Base-by-base conservation (phyloP, 805 yeast species). In the Barnettozyma vustinii region DNA sequence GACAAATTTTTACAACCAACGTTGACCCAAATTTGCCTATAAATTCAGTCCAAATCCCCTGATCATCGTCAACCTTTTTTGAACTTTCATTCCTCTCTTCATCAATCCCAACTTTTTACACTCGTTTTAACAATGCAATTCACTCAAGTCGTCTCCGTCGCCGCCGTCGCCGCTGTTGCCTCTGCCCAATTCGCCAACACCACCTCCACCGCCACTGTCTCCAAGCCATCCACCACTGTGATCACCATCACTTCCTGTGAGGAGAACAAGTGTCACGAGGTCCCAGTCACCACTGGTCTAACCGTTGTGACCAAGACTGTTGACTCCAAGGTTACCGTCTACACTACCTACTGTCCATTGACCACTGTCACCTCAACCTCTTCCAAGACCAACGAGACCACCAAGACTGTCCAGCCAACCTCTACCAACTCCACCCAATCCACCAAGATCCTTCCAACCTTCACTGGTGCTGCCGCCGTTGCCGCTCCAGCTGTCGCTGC, bases 401-500 rank as follows among this genome's bases (percentile, higher is more conserved):
- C 43, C 41, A 13, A 13, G 33, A 30, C 33, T 15, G 33, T 30
- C 12, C 4, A 3, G 4, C 50, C 50, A 36, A 33, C 52, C 27
- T 42, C 45, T 12, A 45, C 55, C 48, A 49, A 54, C 21, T 50
- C 57, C 36, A 52, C 52, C 46, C 46, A 58, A 42, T 54, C 62
- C 48, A 37, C 63, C 42, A 52, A 52, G 23, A 44, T 47, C 25
- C 47, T 71, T 44, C 49, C 68, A 49, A 54, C 71, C 47, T 69
- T 55, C 69, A 62, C 65, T 52, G 75, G 71, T 69, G 76, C 70
- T 56, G 77, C 76, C 56, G 74, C 59, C 47, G 67, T 62, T 61
- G 72, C 71, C 52, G 64, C 68, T 52, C 75, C 75, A 68, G 74
- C 75, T 60, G 73, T 68, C 56, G 75, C 75, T 63, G 76, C 75